These are phyloP conservation scores for Arabis hirsuta DNA, from an alignment of 345 rosid genomes.

Conservation along the genomic window DNA sequence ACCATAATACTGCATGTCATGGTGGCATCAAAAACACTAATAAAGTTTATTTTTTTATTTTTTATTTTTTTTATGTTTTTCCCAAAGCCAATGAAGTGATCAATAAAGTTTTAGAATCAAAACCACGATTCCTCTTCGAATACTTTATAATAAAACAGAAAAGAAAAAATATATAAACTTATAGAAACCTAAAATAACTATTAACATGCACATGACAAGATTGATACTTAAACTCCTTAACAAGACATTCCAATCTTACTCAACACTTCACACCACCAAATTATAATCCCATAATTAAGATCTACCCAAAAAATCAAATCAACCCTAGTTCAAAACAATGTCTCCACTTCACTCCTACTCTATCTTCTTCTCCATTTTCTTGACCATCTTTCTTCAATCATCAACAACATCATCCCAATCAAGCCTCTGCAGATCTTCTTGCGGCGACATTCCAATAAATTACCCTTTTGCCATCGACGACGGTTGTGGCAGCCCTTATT, in stretches of 20 bases:
- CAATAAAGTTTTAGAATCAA: too few species aligned
- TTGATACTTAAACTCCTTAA: conserved; percentile 44
- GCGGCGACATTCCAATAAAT: conserved; percentile 69
- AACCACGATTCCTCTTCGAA: too few species aligned
- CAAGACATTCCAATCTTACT: conserved; percentile 46
- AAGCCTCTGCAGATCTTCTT: conserved; percentile 64
- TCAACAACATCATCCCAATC: conserved; percentile 48
- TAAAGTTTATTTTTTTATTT: too few species aligned
- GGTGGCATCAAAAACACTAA: too few species aligned
- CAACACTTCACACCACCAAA: conserved; percentile 38
- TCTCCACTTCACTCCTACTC: conserved; percentile 40
- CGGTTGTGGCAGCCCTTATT: conserved; percentile 90
- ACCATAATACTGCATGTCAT: too few species aligned
- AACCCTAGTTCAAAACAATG: conserved; percentile 16
- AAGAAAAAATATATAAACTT: too few species aligned
- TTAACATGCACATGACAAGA: conserved; percentile 9
- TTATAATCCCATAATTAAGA: conserved; percentile 19
- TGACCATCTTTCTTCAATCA: conserved; percentile 20
- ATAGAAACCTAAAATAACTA: background rate
- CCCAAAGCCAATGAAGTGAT: too few species aligned
- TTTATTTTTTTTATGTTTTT: too few species aligned
- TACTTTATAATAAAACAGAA: background rate
- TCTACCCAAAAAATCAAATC: conserved; percentile 4
- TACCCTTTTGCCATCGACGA: conserved; percentile 85
- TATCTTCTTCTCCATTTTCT: conserved; percentile 24